phyloP scores from a whole-genome alignment of 1,284 basidiomycete genomes.

The Abortiporus biennis region DNA sequence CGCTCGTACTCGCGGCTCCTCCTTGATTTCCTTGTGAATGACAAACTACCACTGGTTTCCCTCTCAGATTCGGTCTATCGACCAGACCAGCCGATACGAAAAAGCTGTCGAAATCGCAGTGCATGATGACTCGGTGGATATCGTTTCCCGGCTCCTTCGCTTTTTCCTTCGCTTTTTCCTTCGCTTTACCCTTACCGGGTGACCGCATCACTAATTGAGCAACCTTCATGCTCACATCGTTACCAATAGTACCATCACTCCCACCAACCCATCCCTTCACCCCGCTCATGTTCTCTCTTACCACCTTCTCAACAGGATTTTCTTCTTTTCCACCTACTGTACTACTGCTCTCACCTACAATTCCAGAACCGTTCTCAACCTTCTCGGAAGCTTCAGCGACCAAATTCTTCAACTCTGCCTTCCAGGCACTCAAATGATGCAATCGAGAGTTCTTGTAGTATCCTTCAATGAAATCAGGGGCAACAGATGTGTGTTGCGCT shows the following conservation, averaged over 20 bases:
- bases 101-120: constrained; percentile 97
- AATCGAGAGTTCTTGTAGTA: constrained; percentile 91
- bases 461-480: constrained; percentile 81
- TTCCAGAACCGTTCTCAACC: constrained; percentile 39
- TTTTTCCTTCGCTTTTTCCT: constrained; percentile 50
- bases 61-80: constrained; percentile 70
- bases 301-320: constrained; percentile 16
- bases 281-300: constrained; percentile 21
- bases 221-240: constrained; percentile 50
- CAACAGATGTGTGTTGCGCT: constrained; percentile 79
- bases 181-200: constrained; percentile 30
- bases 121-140: constrained; percentile 74
- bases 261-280: constrained; percentile 11
- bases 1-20: constrained; percentile 76
- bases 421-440: constrained; percentile 91
- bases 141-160: constrained; percentile 30
- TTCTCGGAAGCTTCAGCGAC: constrained; percentile 75
- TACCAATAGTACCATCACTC: constrained; percentile 1
- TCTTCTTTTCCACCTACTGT: constrained; percentile 13
- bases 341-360: constrained; percentile 19
- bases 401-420: constrained; percentile 80
- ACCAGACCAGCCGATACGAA: constrained; percentile 90
- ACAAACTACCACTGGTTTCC: constrained; percentile 91
- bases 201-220: constrained; percentile 43
- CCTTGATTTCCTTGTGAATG: constrained; percentile 79